Conservation (phyloP, 1,284 basidiomycete species). For the Malassezia nana region DNA sequence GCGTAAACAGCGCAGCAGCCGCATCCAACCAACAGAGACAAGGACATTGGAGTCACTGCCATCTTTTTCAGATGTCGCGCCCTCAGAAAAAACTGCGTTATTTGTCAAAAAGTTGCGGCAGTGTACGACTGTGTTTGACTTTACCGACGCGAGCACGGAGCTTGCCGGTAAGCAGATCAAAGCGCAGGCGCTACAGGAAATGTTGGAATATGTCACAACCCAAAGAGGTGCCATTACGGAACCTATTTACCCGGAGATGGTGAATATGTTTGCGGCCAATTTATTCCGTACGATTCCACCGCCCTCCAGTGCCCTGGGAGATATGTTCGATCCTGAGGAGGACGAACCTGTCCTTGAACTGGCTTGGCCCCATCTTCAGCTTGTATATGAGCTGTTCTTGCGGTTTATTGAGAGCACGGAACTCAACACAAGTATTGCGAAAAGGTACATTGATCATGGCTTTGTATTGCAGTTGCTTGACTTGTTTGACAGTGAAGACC, state of each 20-base stretch:
- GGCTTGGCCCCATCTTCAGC: slow-evolving; percentile 98
- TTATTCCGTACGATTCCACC: slow-evolving; percentile 99
- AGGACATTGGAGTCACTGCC: slow-evolving; percentile 91
- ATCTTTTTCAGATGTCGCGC: slow-evolving; percentile 85
- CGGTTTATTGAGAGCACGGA: slow-evolving; percentile 96
- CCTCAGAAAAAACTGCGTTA: slow-evolving; percentile 74
- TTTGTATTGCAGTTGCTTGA: slow-evolving; percentile 92
- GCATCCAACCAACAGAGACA: slow-evolving; percentile 89
- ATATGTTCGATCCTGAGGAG: slow-evolving; percentile 98
- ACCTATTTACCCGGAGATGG: slow-evolving; percentile 95
- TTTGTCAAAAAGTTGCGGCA: slow-evolving; percentile 93
- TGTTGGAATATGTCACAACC: slow-evolving; percentile 97
- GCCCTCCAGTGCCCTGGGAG: slow-evolving; percentile 92
- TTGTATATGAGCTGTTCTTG: slow-evolving; percentile 99
- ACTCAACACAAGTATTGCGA: slow-evolving; percentile 96
- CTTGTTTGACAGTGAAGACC: slow-evolving; percentile 97
- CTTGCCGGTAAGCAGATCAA: slow-evolving; percentile 97
- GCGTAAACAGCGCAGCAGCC: slow-evolving; percentile 49
- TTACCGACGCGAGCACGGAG: slow-evolving; percentile 92
- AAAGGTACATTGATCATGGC: slow-evolving; percentile 89
- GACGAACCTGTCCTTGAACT: slow-evolving; percentile 97
- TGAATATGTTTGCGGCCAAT: slow-evolving; percentile 81
- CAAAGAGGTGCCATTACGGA: slow-evolving; percentile 95
- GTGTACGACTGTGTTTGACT: slow-evolving; percentile 94
- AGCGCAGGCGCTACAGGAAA: slow-evolving; percentile 91